phyloP scores from a whole-genome alignment of 2,329 filamentous ascomycete genomes.

The Scedosporium dehoogii region DNA sequence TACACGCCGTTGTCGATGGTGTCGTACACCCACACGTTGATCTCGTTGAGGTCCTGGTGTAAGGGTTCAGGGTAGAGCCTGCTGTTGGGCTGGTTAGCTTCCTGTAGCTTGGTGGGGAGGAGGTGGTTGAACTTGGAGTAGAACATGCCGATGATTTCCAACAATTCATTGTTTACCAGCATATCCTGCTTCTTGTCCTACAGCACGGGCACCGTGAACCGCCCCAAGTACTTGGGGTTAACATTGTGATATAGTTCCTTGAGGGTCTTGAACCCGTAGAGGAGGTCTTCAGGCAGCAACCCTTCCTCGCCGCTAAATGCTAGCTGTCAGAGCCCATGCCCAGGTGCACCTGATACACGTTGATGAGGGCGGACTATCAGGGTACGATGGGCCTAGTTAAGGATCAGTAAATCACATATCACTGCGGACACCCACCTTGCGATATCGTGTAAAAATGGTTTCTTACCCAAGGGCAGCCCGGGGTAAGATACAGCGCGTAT shows the following conservation, averaged over 20 bases:
- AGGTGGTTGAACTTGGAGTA: conserved; percentile 62
- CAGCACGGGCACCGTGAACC: conserved; percentile 66
- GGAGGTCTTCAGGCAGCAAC: conserved; percentile 43
- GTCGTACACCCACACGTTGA: conserved; percentile 59
- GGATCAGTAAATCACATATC: neutral
- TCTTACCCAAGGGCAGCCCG: conserved; percentile 52
- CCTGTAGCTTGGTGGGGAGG: conserved; percentile 40
- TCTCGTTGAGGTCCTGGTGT: conserved; percentile 46
- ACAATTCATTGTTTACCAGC: conserved; percentile 76
- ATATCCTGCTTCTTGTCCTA: conserved; percentile 58
- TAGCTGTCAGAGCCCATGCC: conserved; percentile 50
- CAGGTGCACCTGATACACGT: conserved; percentile 58
- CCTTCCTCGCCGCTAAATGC: conserved; percentile 37
- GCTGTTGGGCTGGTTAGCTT: conserved; percentile 35
- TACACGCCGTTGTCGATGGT: conserved; percentile 40
- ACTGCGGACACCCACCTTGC: no score
- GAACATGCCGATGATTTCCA: conserved; percentile 78
- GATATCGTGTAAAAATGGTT: no score
- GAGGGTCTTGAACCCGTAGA: conserved; percentile 57
- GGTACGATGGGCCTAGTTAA: conserved; percentile 53
- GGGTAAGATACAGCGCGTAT: conserved; percentile 52
- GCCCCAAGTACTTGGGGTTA: conserved; percentile 55
- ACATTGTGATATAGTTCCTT: conserved; percentile 62
- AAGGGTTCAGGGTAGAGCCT: conserved; percentile 49
- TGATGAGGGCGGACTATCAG: conserved; percentile 62